Evolutionary conservation across 345 rosid species (phyloP).

Genomic region (Punica granatum): DNA sequence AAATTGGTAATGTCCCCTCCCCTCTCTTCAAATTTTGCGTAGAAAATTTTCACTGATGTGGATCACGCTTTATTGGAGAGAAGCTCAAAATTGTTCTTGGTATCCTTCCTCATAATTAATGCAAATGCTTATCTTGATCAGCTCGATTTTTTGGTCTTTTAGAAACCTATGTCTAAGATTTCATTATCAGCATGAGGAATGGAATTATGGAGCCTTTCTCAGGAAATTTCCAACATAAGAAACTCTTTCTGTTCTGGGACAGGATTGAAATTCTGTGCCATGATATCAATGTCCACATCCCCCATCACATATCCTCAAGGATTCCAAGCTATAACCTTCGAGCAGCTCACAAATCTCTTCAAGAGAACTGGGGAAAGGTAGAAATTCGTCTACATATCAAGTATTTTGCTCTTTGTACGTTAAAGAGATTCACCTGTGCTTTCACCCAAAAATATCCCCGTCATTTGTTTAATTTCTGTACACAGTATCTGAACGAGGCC

Average conservation of each 20-base stretch:
- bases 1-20: constrained; percentile 42
- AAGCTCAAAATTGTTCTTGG: neutral
- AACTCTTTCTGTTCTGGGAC: constrained; percentile 7
- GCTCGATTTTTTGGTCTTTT: no score
- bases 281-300: constrained; percentile 76
- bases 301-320: constrained; percentile 71
- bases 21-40: neutral
- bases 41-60: neutral
- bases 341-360: constrained; percentile 66
- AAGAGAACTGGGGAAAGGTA: constrained; percentile 93
- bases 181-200: neutral
- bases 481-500: constrained; percentile 80
- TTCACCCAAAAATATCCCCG: neutral
- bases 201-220: neutral
- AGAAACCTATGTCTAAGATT: no score
- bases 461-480: neutral
- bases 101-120: neutral
- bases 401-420: neutral
- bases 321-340: constrained; percentile 85
- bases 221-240: neutral
- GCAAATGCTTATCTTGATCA: neutral
- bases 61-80: neutral
- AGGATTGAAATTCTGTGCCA: constrained; percentile 95
- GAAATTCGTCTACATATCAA: neutral
- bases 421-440: no score